Percentiles rank a stretch among this genome's conserved stretches.
These are phyloP conservation scores for Agaricus blazei DNA, from an alignment of 768 basidiomycete species.

Conservation along the genomic window DNA sequence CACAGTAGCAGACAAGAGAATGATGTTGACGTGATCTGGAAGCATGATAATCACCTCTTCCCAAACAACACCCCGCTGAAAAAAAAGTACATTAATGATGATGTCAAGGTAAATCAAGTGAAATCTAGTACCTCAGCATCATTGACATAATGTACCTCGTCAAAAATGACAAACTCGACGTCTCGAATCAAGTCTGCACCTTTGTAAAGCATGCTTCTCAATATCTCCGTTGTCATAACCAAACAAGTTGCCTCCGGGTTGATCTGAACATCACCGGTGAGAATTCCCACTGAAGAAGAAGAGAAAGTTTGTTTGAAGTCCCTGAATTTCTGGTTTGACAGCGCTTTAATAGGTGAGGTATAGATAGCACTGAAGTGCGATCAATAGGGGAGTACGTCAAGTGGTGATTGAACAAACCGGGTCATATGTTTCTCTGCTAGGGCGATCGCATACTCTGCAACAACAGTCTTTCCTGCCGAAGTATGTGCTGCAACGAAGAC, in stretches of 20 bases:
- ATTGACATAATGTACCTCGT: slow-evolving; percentile 99
- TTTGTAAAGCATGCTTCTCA: slow-evolving; percentile 98
- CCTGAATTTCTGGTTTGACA: slow-evolving; percentile 98
- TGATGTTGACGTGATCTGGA: slow-evolving; percentile 97
- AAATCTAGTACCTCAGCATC: slow-evolving; percentile 78
- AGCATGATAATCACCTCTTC: slow-evolving; percentile 99
- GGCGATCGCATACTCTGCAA: slow-evolving; percentile 98
- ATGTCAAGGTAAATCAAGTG: background rate
- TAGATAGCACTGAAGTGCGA: slow-evolving; percentile 77
- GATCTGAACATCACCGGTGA: slow-evolving; percentile 98
- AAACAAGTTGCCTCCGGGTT: slow-evolving; percentile 97
- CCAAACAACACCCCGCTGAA: slow-evolving; percentile 96
- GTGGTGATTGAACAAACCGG: slow-evolving; percentile 45
- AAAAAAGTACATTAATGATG: slow-evolving; percentile 5
- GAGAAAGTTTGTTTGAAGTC: slow-evolving; percentile 98
- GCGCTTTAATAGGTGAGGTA: slow-evolving; percentile 96
- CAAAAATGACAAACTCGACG: slow-evolving; percentile 99
- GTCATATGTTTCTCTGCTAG: slow-evolving; percentile 98
- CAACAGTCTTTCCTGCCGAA: slow-evolving; percentile 98
- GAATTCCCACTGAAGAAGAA: slow-evolving; percentile 85
- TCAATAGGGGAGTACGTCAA: slow-evolving; percentile 4
- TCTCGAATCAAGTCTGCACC: slow-evolving; percentile 98
- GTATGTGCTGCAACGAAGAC: slow-evolving; percentile 99
- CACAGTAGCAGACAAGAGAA: slow-evolving; percentile 93
- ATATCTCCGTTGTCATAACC: slow-evolving; percentile 97